Percentiles rank a stretch among this genome's conserved stretches.
phyloP scores from a whole-genome alignment of 2,329 filamentous ascomycete genomes.

The Stylonectria norvegica region DNA sequence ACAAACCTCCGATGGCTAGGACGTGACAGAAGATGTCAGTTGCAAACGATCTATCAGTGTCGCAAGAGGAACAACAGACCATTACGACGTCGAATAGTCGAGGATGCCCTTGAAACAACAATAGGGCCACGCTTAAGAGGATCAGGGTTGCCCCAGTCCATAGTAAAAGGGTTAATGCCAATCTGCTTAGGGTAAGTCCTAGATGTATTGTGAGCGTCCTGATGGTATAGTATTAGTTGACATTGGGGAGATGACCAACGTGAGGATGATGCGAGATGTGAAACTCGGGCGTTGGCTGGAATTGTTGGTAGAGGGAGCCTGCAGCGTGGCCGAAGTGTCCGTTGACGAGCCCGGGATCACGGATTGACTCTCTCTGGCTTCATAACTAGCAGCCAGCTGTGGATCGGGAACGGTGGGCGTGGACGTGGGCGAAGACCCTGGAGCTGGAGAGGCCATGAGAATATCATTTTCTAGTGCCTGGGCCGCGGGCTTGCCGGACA shows the following conservation, averaged over 20 bases:
- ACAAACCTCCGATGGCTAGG: constrained; percentile 56
- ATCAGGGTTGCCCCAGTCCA: constrained; percentile 83
- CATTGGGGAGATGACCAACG: constrained; percentile 35
- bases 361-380: constrained; percentile 6
- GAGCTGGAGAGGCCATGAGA: constrained; percentile 5
- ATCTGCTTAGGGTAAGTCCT: constrained; percentile 90
- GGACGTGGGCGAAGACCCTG: background rate
- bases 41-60: constrained; percentile 2
- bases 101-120: constrained; percentile 73
- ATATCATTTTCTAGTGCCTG: constrained; percentile 6
- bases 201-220: constrained; percentile 9
- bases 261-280: constrained; percentile 54
- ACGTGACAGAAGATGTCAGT: constrained; percentile 11
- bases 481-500: constrained; percentile 31
- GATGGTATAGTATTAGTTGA: constrained; percentile 4
- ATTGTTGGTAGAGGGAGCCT: constrained; percentile 26
- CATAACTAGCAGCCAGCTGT: constrained; percentile 10
- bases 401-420: constrained; percentile 7
- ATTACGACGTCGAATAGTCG: constrained; percentile 77
- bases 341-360: constrained; percentile 12
- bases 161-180: constrained; percentile 83
- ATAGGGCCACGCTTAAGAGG: constrained; percentile 77
- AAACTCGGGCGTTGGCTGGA: constrained; percentile 42
- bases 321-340: constrained; percentile 14
- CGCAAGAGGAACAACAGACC: constrained; percentile 48